Evolutionary conservation across 2,329 filamentous ascomycete genomes (phyloP).

Genomic region (Coniochaeta ligniaria): DNA sequence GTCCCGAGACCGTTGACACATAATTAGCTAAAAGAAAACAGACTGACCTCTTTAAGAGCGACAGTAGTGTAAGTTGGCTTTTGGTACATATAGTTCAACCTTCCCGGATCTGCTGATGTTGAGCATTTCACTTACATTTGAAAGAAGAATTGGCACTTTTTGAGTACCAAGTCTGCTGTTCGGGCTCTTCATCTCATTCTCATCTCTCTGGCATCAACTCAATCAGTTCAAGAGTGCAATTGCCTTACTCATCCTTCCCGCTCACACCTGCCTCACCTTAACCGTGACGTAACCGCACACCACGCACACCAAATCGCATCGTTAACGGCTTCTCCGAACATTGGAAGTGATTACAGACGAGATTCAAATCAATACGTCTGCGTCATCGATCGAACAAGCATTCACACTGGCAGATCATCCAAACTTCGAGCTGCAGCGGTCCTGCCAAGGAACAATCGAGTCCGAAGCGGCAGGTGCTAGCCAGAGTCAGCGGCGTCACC

Average conservation of each 20-base stretch:
- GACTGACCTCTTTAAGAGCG: not conserved
- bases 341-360: not conserved
- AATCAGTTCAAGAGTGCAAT: no score
- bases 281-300: not conserved
- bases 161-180: not conserved
- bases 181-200: not conserved
- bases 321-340: not conserved
- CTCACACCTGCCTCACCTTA: not conserved
- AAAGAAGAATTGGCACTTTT: not conserved
- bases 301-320: not conserved
- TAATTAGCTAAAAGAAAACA: conserved; percentile 2
- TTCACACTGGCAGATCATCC: not conserved
- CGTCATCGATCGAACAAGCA: not conserved
- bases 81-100: not conserved
- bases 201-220: not conserved
- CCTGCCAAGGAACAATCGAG: not conserved
- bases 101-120: not conserved
- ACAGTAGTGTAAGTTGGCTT: not conserved
- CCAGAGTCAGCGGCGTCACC: not conserved
- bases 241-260: not conserved
- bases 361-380: no score
- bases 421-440: not conserved
- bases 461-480: not conserved
- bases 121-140: not conserved
- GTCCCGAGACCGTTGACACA: not conserved